phyloP scores from a whole-genome alignment of 805 yeast genomes.

The Lipomyces sp. region DNA sequence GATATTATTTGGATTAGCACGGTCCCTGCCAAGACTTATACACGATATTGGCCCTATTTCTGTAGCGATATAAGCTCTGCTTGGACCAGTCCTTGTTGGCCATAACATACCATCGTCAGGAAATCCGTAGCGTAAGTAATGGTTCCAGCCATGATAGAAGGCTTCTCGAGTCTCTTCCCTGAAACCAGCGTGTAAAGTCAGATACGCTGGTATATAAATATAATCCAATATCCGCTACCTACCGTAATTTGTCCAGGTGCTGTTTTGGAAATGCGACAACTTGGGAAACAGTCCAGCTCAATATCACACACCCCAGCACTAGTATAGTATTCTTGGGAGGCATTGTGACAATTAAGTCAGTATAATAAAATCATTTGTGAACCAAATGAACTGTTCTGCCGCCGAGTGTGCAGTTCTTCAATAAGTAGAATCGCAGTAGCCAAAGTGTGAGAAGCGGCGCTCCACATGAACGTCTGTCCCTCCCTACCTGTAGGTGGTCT shows the following conservation, averaged over 20 bases:
- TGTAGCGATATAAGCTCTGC: background rate
- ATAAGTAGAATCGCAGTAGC: background rate
- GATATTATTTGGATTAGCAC: conserved; percentile 55
- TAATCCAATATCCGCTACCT: background rate
- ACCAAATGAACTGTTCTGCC: background rate
- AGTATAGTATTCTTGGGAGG: conserved; percentile 7
- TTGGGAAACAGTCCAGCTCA: conserved; percentile 9
- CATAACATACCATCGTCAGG: conserved; percentile 65
- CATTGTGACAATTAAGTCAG: background rate
- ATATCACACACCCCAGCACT: conserved; percentile 12
- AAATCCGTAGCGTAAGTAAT: conserved; percentile 70
- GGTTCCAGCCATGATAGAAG: conserved; percentile 75
- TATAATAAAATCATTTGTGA: background rate
- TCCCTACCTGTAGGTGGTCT: background rate
- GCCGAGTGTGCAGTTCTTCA: background rate
- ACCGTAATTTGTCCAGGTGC: conserved; percentile 30
- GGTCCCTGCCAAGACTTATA: conserved; percentile 67
- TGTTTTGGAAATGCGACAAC: conserved; percentile 26
- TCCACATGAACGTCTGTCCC: background rate
- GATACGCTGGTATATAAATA: background rate
- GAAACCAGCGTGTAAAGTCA: background rate
- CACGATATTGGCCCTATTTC: conserved; percentile 77
- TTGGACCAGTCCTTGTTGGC: background rate
- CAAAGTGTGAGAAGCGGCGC: background rate
- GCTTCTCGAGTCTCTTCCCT: conserved; percentile 46